phyloP scores from a whole-genome alignment of 2,329 filamentous ascomycete species.

The Xylogone sp. region DNA sequence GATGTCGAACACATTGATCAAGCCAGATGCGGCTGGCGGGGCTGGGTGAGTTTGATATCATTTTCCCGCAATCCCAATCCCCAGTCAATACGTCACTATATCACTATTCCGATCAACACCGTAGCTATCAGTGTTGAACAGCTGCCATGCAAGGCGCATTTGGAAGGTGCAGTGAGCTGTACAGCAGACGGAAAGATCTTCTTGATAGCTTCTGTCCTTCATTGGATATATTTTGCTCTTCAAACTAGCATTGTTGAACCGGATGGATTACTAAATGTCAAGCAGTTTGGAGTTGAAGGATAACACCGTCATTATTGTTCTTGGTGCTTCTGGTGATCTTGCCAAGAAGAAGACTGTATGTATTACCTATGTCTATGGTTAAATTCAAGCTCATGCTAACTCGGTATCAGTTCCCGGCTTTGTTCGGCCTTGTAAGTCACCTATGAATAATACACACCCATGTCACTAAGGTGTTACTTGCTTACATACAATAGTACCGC shows the following conservation, averaged over 20 bases:
- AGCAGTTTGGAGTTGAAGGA: constrained; percentile 95
- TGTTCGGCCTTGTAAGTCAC: constrained; percentile 88
- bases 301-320: constrained; percentile 93
- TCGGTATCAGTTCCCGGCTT: constrained; percentile 76
- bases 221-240: constrained; percentile 12
- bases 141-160: neutral
- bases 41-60: constrained; percentile 43
- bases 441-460: neutral
- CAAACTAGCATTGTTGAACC: constrained; percentile 30
- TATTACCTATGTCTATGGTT: neutral
- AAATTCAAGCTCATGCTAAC: constrained; percentile 13
- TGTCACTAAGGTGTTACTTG: neutral
- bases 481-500: constrained; percentile 63
- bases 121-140: constrained; percentile 8
- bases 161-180: constrained; percentile 10
- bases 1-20: constrained; percentile 49
- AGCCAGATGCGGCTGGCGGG: constrained; percentile 42
- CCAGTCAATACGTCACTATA: constrained; percentile 23
- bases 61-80: constrained; percentile 10
- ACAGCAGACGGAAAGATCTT: neutral
- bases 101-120: constrained; percentile 3
- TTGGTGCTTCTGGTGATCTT: constrained; percentile 94
- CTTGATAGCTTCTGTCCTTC: constrained; percentile 10
- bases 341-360: constrained; percentile 99
- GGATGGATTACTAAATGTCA: constrained; percentile 28